Percentiles rank a stretch among this genome's conserved stretches.
These are phyloP conservation scores for Zygoascus meyerae DNA, from an alignment of 1,139 yeast genomes.

Conservation along the genomic window DNA sequence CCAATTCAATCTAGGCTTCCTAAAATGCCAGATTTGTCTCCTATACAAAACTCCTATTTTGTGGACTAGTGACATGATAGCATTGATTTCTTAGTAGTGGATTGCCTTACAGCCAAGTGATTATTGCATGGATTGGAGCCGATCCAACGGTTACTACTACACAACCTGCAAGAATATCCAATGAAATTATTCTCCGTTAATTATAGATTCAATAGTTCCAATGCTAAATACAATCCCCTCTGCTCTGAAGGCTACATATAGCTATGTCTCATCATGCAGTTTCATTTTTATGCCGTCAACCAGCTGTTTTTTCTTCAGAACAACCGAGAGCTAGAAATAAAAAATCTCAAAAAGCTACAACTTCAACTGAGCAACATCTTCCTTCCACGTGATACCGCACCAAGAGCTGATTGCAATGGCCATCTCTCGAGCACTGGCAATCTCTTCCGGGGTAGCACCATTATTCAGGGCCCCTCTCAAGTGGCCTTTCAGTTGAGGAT, in stretches of 20 bases:
- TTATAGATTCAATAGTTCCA: too few relatives aligned
- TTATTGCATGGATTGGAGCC: too few relatives aligned
- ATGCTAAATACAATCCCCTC: too few relatives aligned
- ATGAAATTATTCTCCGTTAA: too few relatives aligned
- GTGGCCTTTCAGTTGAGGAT: conserved; percentile 89
- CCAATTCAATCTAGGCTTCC: background rate
- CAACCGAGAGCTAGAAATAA: background rate
- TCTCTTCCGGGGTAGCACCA: conserved; percentile 64
- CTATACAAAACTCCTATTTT: background rate
- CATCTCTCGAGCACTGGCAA: conserved; percentile 54
- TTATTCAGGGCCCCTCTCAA: conserved; percentile 76
- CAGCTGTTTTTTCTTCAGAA: too few relatives aligned
- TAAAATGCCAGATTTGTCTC: background rate
- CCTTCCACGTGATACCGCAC: conserved; percentile 68
- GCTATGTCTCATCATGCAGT: too few relatives aligned
- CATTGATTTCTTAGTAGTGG: too few relatives aligned
- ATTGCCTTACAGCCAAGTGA: too few relatives aligned
- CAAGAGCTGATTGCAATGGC: conserved; percentile 64
- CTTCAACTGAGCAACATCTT: conserved; percentile 48
- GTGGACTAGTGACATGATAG: background rate
- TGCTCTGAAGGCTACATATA: too few relatives aligned
- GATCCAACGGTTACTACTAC: too few relatives aligned
- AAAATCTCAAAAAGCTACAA: background rate
- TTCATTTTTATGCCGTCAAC: too few relatives aligned
- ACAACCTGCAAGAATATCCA: too few relatives aligned